phyloP scores from a whole-genome alignment of 192 early-diverging fungal species.

The Backusella westeae region DNA sequence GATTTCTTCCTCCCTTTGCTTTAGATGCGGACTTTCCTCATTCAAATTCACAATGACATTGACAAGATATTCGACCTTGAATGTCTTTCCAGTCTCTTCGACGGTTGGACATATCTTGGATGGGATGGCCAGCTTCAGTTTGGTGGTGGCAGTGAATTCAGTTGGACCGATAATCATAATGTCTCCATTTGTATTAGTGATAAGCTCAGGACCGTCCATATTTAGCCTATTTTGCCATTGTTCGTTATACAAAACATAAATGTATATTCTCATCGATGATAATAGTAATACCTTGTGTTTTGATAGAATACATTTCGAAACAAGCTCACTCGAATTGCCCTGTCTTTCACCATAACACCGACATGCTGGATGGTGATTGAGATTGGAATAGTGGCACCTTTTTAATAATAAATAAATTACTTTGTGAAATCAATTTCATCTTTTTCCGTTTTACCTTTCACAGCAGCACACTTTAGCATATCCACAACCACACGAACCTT shows the following conservation, averaged over 20 bases:
- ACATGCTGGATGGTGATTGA: constrained; percentile 1
- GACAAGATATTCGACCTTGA: background rate
- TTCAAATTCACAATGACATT: background rate
- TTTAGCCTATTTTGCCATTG: background rate
- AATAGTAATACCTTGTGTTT: background rate
- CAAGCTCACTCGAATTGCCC: background rate
- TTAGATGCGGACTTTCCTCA: background rate
- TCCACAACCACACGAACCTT: background rate
- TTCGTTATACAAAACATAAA: background rate
- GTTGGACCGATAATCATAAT: background rate
- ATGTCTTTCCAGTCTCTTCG: background rate
- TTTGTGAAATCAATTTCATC: background rate
- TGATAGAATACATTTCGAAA: constrained; percentile 1
- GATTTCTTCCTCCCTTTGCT: background rate
- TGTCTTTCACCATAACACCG: constrained; percentile 15
- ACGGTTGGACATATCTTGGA: background rate
- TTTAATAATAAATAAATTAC: background rate
- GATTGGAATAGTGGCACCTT: background rate
- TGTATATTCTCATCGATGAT: background rate
- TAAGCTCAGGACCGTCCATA: background rate
- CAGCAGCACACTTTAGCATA: background rate
- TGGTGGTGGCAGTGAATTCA: background rate
- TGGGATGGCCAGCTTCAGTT: background rate
- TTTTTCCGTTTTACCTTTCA: constrained; percentile 6
- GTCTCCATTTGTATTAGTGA: background rate